Evolutionary conservation across 2,329 filamentous ascomycete species (phyloP), one percentile per base, ranked within the genome.

Genomic region (Didymella lethalis): DNA sequence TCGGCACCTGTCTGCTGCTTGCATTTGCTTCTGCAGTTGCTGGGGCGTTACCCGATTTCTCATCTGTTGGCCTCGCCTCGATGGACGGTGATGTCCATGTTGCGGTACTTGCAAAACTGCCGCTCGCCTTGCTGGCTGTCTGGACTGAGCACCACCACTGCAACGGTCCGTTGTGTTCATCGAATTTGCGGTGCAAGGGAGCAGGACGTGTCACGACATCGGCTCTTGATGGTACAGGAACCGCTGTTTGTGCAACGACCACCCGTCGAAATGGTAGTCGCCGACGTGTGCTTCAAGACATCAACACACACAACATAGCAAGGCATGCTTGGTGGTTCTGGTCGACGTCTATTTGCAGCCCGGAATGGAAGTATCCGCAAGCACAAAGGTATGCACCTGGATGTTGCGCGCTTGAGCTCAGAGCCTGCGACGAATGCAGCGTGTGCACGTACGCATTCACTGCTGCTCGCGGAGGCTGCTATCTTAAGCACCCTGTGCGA

Each of bases 281-380:
- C 38, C 56, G 56, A 59, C 50, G 14, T 59, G 56, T 59, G 47
- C 56, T 54, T 54, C 41, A 34, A 59, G 56, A 59, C 56, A 59
- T 8, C 46, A 34, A 28, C 41, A 29, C 28, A 28, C 40, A 29
- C 29, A 10, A 3, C n/a, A 34, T 26, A 12, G 50, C 47, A 50
- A 47, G 56, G 50, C 34, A 59, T 46, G 36, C 6, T n/a, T 18
- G 4, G 12, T 38, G 10, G 4, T 20, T 40, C 7, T 20, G 11
- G n/a, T 10, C 16, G n/a, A 20, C 3, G 12, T 36, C n/a, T 29
- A 44, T 36, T 53, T 28, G 20, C 20, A 34, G 28, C 25, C 11
- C 16, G 46, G 29, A 55, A 43, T 36, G 36, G 12, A 28, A 8
- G 1, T 18, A 2, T 7, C 4, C 6, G 29, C 20, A 2, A 34